phyloP scores from a whole-genome alignment of 495 filamentous ascomycete genomes.

The Talaromyces liani region DNA sequence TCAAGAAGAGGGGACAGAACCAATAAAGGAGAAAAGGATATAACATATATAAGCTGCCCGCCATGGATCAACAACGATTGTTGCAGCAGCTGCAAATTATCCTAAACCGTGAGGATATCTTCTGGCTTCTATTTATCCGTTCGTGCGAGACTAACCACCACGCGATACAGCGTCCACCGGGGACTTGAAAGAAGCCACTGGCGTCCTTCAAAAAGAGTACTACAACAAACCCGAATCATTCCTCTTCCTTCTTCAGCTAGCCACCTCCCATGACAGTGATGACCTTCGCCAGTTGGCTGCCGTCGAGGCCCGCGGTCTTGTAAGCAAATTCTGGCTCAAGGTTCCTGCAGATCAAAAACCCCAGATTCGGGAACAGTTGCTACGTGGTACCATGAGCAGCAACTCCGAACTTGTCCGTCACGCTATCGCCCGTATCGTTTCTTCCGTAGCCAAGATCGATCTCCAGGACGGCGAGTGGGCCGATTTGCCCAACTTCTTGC shows the following conservation, averaged over 20 bases:
- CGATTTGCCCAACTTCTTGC: constrained; percentile 68
- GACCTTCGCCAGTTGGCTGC: constrained; percentile 82
- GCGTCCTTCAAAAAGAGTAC: constrained; percentile 81
- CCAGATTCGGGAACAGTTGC: constrained; percentile 69
- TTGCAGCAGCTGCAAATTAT: constrained; percentile 67
- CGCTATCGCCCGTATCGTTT: constrained; percentile 79
- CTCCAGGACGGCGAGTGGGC: constrained; percentile 80
- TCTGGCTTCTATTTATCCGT: not conserved
- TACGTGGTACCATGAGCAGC: constrained; percentile 75
- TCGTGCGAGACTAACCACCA: constrained; percentile 8
- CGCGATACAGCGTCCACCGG: constrained; percentile 31
- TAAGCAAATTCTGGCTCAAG: constrained; percentile 76
- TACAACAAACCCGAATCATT: constrained; percentile 80
- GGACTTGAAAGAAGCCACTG: constrained; percentile 81
- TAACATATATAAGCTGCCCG: not conserved
- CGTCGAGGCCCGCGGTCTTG: constrained; percentile 74
- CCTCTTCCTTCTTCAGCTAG: constrained; percentile 73
- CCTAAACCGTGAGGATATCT: constrained; percentile 57
- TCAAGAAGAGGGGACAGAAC: not conserved
- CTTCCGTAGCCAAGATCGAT: constrained; percentile 78
- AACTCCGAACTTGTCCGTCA: constrained; percentile 67
- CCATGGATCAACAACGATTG: constrained; percentile 70
- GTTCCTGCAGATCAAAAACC: constrained; percentile 60
- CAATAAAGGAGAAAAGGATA: not conserved
- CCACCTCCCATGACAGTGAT: constrained; percentile 62